Evolutionary conservation across 2,329 filamentous ascomycete genomes (phyloP).

Genomic region (Ilyonectria sp.): DNA sequence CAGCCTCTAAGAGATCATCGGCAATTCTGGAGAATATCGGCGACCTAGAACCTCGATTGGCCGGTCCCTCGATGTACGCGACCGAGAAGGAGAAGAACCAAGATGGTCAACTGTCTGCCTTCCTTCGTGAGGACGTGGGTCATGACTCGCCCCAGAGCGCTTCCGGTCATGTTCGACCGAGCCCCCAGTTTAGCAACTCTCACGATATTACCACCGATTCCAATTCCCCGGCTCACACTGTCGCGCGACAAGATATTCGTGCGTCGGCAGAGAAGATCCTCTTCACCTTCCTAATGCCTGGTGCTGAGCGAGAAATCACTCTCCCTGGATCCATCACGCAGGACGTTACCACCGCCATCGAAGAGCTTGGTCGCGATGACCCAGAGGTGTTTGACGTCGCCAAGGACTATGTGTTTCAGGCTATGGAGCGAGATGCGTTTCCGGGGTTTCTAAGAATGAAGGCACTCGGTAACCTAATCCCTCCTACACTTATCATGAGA

Average conservation of each 20-base stretch:
- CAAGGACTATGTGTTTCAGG: conserved; percentile 99
- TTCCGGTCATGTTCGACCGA: conserved; percentile 60
- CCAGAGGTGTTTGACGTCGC: conserved; percentile 97
- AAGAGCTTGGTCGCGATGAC: conserved; percentile 92
- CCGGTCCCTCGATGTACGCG: conserved; percentile 73
- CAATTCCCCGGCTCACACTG: conserved; percentile 85
- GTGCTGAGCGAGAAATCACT: conserved; percentile 96
- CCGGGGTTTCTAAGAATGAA: conserved; percentile 96
- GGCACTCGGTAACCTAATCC: conserved; percentile 95
- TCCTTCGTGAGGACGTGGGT: conserved; percentile 78
- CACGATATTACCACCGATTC: conserved; percentile 79
- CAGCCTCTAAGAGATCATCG: conserved; percentile 87
- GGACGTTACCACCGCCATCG: conserved; percentile 89
- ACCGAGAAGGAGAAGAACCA: conserved; percentile 82
- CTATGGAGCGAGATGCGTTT: conserved; percentile 99
- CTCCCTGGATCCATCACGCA: conserved; percentile 89
- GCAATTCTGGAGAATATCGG: conserved; percentile 81
- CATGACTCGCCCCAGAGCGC: conserved; percentile 71
- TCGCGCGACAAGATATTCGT: conserved; percentile 90
- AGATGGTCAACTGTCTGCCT: conserved; percentile 92
- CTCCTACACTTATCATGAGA: conserved; percentile 87
- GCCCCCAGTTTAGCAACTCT: conserved; percentile 73
- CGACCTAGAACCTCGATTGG: conserved; percentile 74
- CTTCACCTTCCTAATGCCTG: conserved; percentile 96
- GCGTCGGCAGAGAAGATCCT: conserved; percentile 97